These are phyloP conservation scores for Nitzschia sp. DNA, from an alignment of 108 stramenopile genomes.

Conservation along the genomic window DNA sequence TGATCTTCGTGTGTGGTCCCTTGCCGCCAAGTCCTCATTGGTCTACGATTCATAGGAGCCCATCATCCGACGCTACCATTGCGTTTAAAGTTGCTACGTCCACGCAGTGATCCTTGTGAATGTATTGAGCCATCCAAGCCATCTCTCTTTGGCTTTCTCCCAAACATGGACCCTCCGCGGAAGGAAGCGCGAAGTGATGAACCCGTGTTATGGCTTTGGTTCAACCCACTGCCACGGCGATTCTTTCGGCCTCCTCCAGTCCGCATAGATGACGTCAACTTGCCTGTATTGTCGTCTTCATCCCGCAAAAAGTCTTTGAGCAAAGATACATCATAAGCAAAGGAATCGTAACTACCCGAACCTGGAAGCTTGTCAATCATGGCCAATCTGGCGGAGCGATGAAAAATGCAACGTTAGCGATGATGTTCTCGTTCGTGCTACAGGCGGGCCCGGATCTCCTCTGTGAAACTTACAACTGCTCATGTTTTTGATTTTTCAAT, in stretches of 20 bases:
- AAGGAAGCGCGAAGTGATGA: constrained; percentile 15
- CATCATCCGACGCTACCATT: neutral
- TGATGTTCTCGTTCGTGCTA: too few relatives aligned
- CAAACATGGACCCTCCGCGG: constrained; percentile 12
- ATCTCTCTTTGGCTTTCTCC: constrained; percentile 3
- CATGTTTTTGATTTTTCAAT: constrained; percentile 33
- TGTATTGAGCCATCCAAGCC: constrained; percentile 14
- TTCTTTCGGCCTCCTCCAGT: constrained; percentile 2
- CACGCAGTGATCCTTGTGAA: constrained; percentile 15
- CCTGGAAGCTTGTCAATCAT: constrained; percentile 58
- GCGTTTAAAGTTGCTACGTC: neutral
- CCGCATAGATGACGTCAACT: constrained; percentile 1
- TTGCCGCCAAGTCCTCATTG: too few relatives aligned
- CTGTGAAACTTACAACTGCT: constrained; percentile 36
- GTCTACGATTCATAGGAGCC: too few relatives aligned
- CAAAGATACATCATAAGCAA: constrained; percentile 72
- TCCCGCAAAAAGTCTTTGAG: constrained; percentile 54
- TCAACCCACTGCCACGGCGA: constrained; percentile 3
- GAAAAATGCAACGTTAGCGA: neutral
- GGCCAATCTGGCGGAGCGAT: constrained; percentile 28
- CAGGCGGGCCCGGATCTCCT: too few relatives aligned
- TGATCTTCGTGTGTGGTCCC: too few relatives aligned
- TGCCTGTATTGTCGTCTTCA: neutral
- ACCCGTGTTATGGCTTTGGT: neutral
- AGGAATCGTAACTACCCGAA: constrained; percentile 47